phyloP scores from a whole-genome alignment of 1,284 basidiomycete genomes.

The Phaffia rhodozyma region DNA sequence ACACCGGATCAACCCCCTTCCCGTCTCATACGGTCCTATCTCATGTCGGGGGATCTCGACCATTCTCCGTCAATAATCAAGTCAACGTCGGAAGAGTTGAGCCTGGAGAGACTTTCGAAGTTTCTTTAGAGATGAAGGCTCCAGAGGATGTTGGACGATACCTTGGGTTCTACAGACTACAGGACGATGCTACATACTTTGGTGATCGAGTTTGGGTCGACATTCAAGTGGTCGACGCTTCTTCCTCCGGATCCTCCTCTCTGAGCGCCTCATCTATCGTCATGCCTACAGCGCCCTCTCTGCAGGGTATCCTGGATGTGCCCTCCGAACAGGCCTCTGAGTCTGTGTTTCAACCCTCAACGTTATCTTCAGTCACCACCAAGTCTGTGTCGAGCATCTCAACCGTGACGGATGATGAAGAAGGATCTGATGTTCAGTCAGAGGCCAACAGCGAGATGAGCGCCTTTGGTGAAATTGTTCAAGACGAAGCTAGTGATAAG shows the following conservation, averaged over 20 bases:
- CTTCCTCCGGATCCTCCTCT: slow-evolving; percentile 36
- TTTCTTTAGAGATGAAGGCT: slow-evolving; percentile 65
- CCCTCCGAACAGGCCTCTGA: not conserved
- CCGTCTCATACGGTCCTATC: not conserved
- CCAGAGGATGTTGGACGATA: slow-evolving; percentile 60
- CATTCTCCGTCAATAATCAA: not conserved
- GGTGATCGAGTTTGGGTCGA: slow-evolving; percentile 64
- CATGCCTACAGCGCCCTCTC: slow-evolving; percentile 35
- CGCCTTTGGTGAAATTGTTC: slow-evolving; percentile 3
- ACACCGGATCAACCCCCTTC: not conserved
- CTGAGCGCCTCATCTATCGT: slow-evolving; percentile 56
- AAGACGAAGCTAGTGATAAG: not conserved
- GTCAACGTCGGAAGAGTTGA: slow-evolving; percentile 44
- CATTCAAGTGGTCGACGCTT: slow-evolving; percentile 49
- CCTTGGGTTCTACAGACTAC: slow-evolving; percentile 60
- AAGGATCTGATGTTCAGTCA: slow-evolving; percentile 3
- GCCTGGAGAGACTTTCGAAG: slow-evolving; percentile 47
- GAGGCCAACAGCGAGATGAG: not conserved
- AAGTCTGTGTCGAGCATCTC: not conserved
- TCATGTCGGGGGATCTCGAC: slow-evolving; percentile 27
- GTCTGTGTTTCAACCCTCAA: not conserved
- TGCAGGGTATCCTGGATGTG: not conserved
- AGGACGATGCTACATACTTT: slow-evolving; percentile 43
- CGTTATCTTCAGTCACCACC: not conserved
- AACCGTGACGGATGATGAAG: not conserved